A percentile compares a stretch with the other conserved stretches of the same genome.
Conservation (phyloP, 257 asterid species). For the Przewalskia tangutica region DNA sequence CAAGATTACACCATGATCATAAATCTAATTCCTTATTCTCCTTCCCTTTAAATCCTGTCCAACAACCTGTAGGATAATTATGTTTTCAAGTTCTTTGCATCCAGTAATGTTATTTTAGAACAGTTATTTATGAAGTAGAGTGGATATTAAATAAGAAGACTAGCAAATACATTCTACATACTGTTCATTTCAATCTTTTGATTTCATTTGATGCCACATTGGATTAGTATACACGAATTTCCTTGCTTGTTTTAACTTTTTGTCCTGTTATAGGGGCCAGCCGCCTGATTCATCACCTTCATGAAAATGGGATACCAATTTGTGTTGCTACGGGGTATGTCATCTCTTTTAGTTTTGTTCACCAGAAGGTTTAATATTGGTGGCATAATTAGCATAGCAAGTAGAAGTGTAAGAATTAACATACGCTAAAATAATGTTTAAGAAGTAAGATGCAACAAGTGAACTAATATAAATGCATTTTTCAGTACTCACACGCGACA, state of each 20-base stretch:
- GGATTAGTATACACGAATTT: neutral
- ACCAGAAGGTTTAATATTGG: neutral
- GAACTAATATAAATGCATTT: conserved; percentile 15
- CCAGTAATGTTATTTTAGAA: neutral
- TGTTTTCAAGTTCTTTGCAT: neutral
- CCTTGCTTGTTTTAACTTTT: neutral
- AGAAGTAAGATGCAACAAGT: neutral
- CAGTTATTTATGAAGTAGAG: neutral
- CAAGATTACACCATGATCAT: neutral
- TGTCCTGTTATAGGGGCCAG: conserved; percentile 51
- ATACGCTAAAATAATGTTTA: neutral
- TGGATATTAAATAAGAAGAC: neutral
- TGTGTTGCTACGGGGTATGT: conserved; percentile 89
- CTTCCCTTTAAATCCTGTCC: neutral
- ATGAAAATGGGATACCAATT: conserved; percentile 73
- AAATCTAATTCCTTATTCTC: neutral
- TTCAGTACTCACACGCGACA: conserved; percentile 81
- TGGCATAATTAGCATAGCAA: neutral
- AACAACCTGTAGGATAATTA: neutral
- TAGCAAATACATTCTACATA: neutral
- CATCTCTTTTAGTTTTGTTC: conserved; percentile 5
- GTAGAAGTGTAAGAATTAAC: neutral
- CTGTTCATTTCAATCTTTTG: neutral
- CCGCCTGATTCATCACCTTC: conserved; percentile 70
- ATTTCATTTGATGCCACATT: neutral